Conservation (phyloP, 345 rosid genomes). For the Psidium guajava region DNA sequence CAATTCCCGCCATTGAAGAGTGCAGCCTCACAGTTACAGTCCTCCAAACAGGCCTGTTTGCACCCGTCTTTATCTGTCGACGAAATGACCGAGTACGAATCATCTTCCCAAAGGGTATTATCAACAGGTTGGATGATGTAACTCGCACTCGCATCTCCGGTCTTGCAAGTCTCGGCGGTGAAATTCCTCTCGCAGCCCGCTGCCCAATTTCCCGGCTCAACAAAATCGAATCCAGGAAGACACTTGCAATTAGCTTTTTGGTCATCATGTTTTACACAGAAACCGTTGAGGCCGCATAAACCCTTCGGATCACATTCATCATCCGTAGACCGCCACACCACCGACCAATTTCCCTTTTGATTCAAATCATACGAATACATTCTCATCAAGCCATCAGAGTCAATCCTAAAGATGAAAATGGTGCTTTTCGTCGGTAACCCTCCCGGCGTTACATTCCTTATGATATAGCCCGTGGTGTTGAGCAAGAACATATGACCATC, state of each 20-base stretch:
- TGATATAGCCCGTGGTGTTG: background rate
- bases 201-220: background rate
- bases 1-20: background rate
- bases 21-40: constrained; percentile 20
- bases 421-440: background rate
- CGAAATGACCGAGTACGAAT: background rate
- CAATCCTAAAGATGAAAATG: background rate
- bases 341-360: background rate
- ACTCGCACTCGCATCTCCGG: background rate
- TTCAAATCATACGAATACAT: constrained; percentile 6
- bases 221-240: constrained; percentile 1
- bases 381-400: constrained; percentile 7
- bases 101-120: constrained; percentile 2
- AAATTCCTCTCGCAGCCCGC: constrained; percentile 14
- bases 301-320: constrained; percentile 3
- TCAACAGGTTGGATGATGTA: background rate
- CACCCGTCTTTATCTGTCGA: constrained; percentile 1
- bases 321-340: background rate
- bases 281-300: constrained; percentile 3
- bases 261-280: background rate
- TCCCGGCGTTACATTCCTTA: background rate
- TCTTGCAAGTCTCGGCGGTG: background rate
- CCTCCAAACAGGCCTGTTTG: constrained; percentile 4
- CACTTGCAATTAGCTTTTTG: background rate
- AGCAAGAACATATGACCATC: constrained; percentile 10